Base-by-base conservation (phyloP, 139 green algal species). In the Zygnema cylindricum region DNA sequence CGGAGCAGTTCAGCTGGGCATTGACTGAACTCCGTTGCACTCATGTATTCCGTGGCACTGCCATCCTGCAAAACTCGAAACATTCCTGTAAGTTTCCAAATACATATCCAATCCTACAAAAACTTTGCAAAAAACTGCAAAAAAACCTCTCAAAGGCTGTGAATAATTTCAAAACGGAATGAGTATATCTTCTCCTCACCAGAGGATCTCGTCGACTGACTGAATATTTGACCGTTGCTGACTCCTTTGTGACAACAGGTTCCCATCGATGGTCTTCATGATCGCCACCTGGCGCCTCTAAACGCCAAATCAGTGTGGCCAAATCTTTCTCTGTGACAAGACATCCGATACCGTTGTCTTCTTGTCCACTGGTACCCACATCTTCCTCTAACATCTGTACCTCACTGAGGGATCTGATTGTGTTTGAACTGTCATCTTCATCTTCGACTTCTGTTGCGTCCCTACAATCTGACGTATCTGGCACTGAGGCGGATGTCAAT, bases 31-130 rank as follows among this genome's bases (percentile, higher is more conserved):
- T 73, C 11, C 43, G 84, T 89, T 33, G 39, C 88, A 2, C 69
- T 87, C n/a, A 76, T 25, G 73, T 89, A 89, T 39, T 88, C 36
- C n/a, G 84, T 89, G 2, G 71, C 71, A 38, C 84, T 76, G 1
- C 71, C 71, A 43, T 79, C 71, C 71, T 79, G 71, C 49, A 63
- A n/a, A n/a, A n/a, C n/a, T n/a, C n/a, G n/a, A n/a, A n/a, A n/a
- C n/a, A n/a, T n/a, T n/a, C n/a, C n/a, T n/a, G n/a, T n/a, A n/a
- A n/a, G n/a, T n/a, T n/a, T n/a, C n/a, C n/a, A n/a, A n/a, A n/a
- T n/a, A n/a, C n/a, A n/a, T n/a, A n/a, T n/a, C n/a, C n/a, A n/a
- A n/a, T n/a, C n/a, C n/a, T n/a, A n/a, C n/a, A n/a, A n/a, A n/a
- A n/a, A n/a, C n/a, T n/a, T n/a, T n/a, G n/a, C n/a, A n/a, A n/a